phyloP scores from a whole-genome alignment of 805 yeast species.

The Wickerhamiella siamensis region DNA sequence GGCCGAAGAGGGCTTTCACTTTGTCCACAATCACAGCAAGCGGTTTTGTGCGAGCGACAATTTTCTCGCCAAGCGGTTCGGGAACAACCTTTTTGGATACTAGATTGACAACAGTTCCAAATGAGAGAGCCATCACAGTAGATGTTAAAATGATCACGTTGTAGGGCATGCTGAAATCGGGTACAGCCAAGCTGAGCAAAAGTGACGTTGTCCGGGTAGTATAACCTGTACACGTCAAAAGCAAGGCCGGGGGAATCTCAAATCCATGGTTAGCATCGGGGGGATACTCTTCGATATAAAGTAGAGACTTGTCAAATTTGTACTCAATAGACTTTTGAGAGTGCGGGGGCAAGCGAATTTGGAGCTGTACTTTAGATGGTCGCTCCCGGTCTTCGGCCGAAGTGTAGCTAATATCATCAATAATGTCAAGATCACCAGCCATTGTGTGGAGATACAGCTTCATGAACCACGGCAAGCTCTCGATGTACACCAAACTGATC shows the following conservation, averaged over 20 bases:
- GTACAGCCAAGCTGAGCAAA: conserved; percentile 78
- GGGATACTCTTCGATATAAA: conserved; percentile 85
- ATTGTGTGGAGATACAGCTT: conserved; percentile 66
- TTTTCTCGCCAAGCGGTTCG: conserved; percentile 30
- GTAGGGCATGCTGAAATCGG: conserved; percentile 97
- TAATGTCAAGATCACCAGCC: conserved; percentile 23
- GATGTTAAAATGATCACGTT: conserved; percentile 89
- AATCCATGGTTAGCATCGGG: conserved; percentile 99
- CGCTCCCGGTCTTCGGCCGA: conserved; percentile 71
- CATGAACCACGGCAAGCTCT: conserved; percentile 88
- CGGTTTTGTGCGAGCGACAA: conserved; percentile 1
- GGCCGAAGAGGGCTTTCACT: too few relatives aligned
- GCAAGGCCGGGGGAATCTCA: conserved; percentile 74
- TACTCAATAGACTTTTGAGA: conserved; percentile 50
- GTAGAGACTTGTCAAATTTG: conserved; percentile 74
- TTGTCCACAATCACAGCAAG: too few relatives aligned
- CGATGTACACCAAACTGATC: conserved; percentile 49
- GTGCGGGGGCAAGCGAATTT: conserved; percentile 47
- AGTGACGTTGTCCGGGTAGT: conserved; percentile 69
- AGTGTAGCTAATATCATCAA: conserved; percentile 37
- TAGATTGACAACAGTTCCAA: conserved; percentile 74
- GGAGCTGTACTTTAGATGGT: conserved; percentile 72
- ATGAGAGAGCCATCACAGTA: conserved; percentile 82
- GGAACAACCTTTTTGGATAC: conserved; percentile 61
- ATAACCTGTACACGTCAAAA: conserved; percentile 28